phyloP scores from a whole-genome alignment of 768 basidiomycete species.

The Tricholomella constricta region DNA sequence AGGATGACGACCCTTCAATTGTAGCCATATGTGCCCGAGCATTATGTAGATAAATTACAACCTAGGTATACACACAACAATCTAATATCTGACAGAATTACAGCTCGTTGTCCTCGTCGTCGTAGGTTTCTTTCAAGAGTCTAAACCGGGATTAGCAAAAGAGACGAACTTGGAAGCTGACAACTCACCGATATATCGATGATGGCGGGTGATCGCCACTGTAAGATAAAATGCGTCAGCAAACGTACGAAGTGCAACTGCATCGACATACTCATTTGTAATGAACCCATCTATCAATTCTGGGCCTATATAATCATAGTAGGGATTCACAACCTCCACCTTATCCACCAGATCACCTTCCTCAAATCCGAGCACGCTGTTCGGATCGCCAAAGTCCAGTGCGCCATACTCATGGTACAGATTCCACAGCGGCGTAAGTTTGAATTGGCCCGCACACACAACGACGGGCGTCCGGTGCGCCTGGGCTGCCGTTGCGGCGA shows the following conservation, averaged over 20 bases:
- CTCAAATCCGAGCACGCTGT: constrained; percentile 67
- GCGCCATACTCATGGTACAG: constrained; percentile 85
- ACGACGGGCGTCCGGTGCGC: constrained; percentile 92
- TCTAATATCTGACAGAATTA: constrained; percentile 34
- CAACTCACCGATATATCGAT: constrained; percentile 77
- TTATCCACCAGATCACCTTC: constrained; percentile 81
- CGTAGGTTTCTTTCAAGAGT: constrained; percentile 91
- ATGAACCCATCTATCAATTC: constrained; percentile 93
- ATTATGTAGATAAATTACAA: constrained; percentile 23
- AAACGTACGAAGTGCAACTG: constrained; percentile 9
- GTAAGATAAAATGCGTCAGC: constrained; percentile 10
- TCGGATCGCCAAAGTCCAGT: constrained; percentile 74
- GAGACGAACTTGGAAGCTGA: neutral
- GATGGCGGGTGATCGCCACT: constrained; percentile 97
- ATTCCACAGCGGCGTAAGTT: constrained; percentile 91
- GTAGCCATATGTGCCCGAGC: neutral
- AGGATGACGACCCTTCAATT: constrained; percentile 22
- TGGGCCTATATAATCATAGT: constrained; percentile 93
- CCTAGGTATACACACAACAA: constrained; percentile 18
- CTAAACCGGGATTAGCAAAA: constrained; percentile 33
- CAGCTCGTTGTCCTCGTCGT: constrained; percentile 90
- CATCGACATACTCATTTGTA: constrained; percentile 86
- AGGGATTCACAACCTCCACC: constrained; percentile 94
- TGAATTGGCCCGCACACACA: constrained; percentile 95
- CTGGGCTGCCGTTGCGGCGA: constrained; percentile 84